Evolutionary conservation across 2,329 filamentous ascomycete species (phyloP).

Genomic region (Elsinoe arachidis): DNA sequence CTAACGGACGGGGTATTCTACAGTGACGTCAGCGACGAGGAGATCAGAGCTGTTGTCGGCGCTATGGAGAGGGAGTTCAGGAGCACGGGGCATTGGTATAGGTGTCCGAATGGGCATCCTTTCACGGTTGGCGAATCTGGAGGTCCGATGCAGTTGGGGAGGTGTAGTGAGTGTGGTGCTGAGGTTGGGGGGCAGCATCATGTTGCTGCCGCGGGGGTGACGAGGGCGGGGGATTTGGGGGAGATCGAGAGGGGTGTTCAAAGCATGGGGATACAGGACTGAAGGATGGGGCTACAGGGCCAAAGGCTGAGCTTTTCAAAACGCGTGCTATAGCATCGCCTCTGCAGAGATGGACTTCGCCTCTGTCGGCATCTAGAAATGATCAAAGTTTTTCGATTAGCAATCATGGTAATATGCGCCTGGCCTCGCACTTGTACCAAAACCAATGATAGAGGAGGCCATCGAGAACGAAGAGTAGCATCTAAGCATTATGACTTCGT

Average conservation of each 20-base stretch:
- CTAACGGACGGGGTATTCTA: constrained; percentile 43
- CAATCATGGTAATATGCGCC: too few species aligned
- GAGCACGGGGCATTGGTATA: constrained; percentile 53
- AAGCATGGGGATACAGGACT: too few species aligned
- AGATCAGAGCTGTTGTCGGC: constrained; percentile 42
- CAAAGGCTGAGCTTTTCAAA: too few species aligned
- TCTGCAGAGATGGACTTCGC: too few species aligned
- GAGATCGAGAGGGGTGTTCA: constrained; percentile 30
- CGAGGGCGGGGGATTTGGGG: constrained; percentile 38
- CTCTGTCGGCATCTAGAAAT: too few species aligned
- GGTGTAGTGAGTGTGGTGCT: constrained; percentile 55
- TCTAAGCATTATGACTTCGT: too few species aligned
- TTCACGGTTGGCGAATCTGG: constrained; percentile 32
- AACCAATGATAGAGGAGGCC: too few species aligned
- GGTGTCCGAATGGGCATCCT: constrained; percentile 48
- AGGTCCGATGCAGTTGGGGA: constrained; percentile 53
- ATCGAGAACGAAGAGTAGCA: too few species aligned
- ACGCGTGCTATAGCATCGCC: too few species aligned
- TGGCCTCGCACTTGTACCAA: too few species aligned
- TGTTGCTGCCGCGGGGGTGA: constrained; percentile 43
- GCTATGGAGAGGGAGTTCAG: constrained; percentile 39
- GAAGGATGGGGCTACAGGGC: too few species aligned
- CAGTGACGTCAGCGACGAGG: constrained; percentile 32
- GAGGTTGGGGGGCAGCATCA: constrained; percentile 50
- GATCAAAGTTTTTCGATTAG: too few species aligned